These are phyloP conservation scores for Phytophthora multivora DNA, from an alignment of 352 stramenopile genomes.

Conservation along the genomic window DNA sequence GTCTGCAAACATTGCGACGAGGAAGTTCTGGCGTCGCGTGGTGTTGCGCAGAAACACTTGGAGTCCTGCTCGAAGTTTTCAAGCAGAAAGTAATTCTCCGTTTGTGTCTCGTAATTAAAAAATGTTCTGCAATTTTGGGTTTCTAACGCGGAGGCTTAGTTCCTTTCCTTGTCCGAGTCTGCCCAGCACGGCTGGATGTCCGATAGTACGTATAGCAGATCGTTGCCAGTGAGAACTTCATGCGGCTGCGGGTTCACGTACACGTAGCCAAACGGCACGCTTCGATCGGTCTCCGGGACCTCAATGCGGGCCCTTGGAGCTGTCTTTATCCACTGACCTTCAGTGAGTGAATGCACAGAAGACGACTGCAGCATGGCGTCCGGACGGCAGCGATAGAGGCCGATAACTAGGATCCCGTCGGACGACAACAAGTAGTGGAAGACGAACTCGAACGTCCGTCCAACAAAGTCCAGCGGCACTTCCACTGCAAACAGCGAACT, in stretches of 20 bases:
- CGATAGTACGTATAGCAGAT: slow-evolving; percentile 83
- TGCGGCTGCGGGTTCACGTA: slow-evolving; percentile 80
- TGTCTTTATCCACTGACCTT: slow-evolving; percentile 21
- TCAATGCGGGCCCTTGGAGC: slow-evolving; percentile 48
- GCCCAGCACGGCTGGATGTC: slow-evolving; percentile 82
- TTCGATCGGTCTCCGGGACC: slow-evolving; percentile 58
- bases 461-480: slow-evolving; percentile 78
- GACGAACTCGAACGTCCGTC: slow-evolving; percentile 78
- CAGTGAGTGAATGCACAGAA: slow-evolving; percentile 18
- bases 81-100: not conserved
- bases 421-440: slow-evolving; percentile 82
- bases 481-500: slow-evolving; percentile 81
- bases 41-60: slow-evolving; percentile 13
- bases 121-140: too few species aligned
- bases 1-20: slow-evolving; percentile 28
- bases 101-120: too few species aligned
- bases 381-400: slow-evolving; percentile 73
- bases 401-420: slow-evolving; percentile 74
- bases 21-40: slow-evolving; percentile 13
- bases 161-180: slow-evolving; percentile 13
- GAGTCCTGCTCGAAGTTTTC: slow-evolving; percentile 3
- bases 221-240: slow-evolving; percentile 74
- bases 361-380: slow-evolving; percentile 42
- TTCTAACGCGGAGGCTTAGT: too few species aligned
- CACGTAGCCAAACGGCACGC: slow-evolving; percentile 78